Evolutionary conservation across 192 early-diverging fungal species (phyloP).

Genomic region (Backusella tarrabulga): DNA sequence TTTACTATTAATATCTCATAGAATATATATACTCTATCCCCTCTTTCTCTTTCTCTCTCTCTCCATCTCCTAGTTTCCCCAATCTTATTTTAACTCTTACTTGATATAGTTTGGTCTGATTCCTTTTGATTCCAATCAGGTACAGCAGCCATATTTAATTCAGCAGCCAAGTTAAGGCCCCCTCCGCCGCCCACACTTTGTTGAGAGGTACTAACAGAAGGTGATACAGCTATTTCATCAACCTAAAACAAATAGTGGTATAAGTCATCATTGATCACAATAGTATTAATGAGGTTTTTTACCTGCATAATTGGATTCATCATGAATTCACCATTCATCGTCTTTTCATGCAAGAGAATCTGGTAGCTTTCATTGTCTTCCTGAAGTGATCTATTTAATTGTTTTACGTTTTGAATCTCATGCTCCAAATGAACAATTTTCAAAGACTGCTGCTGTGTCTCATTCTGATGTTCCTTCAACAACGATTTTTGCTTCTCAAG

Average conservation of each 20-base stretch:
- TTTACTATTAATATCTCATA: not conserved
- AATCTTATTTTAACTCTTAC: slow-evolving; percentile 14
- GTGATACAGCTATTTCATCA: not conserved
- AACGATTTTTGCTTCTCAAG: slow-evolving; percentile 39
- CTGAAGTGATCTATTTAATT: slow-evolving; percentile 69
- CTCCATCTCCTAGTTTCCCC: not conserved
- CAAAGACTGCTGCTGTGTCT: slow-evolving; percentile 42
- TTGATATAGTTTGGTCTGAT: slow-evolving; percentile 15
- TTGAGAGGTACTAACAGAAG: slow-evolving; percentile 2
- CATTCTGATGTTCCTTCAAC: slow-evolving; percentile 31
- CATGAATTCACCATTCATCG: slow-evolving; percentile 73
- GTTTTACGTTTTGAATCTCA: slow-evolving; percentile 57
- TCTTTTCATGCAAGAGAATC: slow-evolving; percentile 74
- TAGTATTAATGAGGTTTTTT: not conserved
- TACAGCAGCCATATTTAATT: not conserved
- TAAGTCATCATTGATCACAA: not conserved
- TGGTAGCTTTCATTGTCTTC: slow-evolving; percentile 86
- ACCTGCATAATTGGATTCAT: slow-evolving; percentile 49
- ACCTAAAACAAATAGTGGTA: not conserved
- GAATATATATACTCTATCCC: not conserved
- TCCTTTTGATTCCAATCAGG: slow-evolving; percentile 15
- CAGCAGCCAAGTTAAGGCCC: not conserved
- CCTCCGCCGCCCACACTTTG: slow-evolving; percentile 33
- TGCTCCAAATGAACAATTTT: slow-evolving; percentile 50
- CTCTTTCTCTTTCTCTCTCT: not conserved